Evolutionary conservation across 495 filamentous ascomycete species (phyloP).

Genomic region (Xylaria curta): DNA sequence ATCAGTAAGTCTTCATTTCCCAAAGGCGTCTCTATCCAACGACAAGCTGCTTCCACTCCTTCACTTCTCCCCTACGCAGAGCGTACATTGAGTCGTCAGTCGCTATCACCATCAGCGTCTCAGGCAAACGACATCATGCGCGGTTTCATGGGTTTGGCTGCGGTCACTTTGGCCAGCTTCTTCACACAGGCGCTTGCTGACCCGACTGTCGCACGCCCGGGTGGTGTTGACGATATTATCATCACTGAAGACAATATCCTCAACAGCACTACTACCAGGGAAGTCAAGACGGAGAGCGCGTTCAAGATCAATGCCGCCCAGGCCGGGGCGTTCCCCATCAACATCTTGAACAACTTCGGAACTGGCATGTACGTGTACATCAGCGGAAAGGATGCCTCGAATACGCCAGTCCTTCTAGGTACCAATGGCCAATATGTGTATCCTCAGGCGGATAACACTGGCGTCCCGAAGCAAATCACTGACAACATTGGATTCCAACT

Average conservation of each 20-base stretch:
- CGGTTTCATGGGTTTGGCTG: conserved; percentile 38
- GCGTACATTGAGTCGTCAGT: not conserved
- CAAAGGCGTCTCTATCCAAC: not conserved
- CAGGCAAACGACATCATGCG: conserved; percentile 30
- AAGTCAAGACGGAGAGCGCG: not conserved
- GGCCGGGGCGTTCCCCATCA: conserved; percentile 24
- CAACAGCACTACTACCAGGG: conserved; percentile 36
- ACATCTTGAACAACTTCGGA: conserved; percentile 51
- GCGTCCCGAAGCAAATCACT: conserved; percentile 38
- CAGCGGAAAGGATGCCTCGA: conserved; percentile 42
- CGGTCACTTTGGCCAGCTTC: conserved; percentile 37
- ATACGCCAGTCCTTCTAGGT: conserved; percentile 44
- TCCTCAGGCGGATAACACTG: conserved; percentile 38
- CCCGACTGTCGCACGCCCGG: conserved; percentile 36
- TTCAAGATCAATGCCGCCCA: conserved; percentile 28
- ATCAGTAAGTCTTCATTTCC: not conserved
- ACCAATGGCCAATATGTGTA: conserved; percentile 46
- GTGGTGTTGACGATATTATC: conserved; percentile 31
- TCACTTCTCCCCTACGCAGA: not conserved
- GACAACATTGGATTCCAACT: conserved; percentile 42
- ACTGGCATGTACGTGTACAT: conserved; percentile 49
- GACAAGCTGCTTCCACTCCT: not conserved
- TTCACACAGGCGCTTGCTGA: conserved; percentile 32
- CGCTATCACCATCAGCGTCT: not conserved
- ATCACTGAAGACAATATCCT: conserved; percentile 40